These are phyloP conservation scores for Neurospora tetrasperma DNA, from an alignment of 495 filamentous ascomycete genomes.

Conservation along the genomic window DNA sequence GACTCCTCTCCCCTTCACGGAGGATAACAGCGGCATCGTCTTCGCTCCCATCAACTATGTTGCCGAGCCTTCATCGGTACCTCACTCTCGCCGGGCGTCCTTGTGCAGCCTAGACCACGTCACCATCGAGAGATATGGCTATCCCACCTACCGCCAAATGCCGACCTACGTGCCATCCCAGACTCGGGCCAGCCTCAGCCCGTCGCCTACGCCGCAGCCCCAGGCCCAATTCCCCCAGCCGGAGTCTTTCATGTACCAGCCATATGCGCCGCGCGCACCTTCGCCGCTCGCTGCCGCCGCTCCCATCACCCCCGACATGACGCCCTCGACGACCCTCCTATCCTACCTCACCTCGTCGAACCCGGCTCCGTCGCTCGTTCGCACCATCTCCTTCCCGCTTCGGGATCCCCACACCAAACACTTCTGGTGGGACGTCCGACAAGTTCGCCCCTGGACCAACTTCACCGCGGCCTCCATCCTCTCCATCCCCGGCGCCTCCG, in stretches of 20 bases:
- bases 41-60: conserved; percentile 61
- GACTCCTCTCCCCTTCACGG: conserved; percentile 29
- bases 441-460: conserved; percentile 68
- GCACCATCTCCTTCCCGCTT: conserved; percentile 60
- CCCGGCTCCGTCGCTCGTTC: conserved; percentile 71
- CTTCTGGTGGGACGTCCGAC: conserved; percentile 92
- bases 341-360: conserved; percentile 69
- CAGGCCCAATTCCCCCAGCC: conserved; percentile 26
- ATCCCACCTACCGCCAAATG: conserved; percentile 71
- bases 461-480: conserved; percentile 67
- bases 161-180: conserved; percentile 52
- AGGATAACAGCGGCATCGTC: conserved; percentile 33
- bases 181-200: conserved; percentile 21
- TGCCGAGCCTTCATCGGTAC: conserved; percentile 28
- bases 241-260: conserved; percentile 37
- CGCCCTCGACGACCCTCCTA: conserved; percentile 59
- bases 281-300: conserved; percentile 40
- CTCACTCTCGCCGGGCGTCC: conserved; percentile 53
- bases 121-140: conserved; percentile 58
- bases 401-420: conserved; percentile 63
- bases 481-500: conserved; percentile 58
- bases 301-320: conserved; percentile 26
- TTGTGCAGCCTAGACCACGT: conserved; percentile 58
- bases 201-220: conserved; percentile 18
- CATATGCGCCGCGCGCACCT: conserved; percentile 33